phyloP scores from a whole-genome alignment of 768 basidiomycete genomes.

The Mrakia frigida region DNA sequence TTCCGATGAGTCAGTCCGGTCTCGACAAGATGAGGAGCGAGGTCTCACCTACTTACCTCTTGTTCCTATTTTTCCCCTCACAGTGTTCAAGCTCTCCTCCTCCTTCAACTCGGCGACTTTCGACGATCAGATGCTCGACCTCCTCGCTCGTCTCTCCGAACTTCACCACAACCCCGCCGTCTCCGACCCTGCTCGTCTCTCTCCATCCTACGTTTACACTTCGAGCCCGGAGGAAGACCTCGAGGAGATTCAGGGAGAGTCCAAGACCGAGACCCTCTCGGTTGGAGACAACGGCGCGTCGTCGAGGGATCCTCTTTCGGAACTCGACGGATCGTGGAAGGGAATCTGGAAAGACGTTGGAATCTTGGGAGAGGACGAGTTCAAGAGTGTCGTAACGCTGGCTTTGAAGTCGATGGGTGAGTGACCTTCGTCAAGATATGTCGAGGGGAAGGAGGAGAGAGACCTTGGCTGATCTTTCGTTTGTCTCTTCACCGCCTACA shows the following conservation, averaged over 20 bases:
- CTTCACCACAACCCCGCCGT: conserved; percentile 59
- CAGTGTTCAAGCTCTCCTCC: conserved; percentile 74
- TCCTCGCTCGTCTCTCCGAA: conserved; percentile 70
- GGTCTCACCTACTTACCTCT: too few relatives aligned
- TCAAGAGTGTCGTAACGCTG: conserved; percentile 81
- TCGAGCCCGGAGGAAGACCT: conserved; percentile 40
- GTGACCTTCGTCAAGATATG: conserved; percentile 25
- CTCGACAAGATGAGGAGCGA: too few relatives aligned
- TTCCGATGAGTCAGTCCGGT: conserved; percentile 43
- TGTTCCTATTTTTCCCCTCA: too few relatives aligned
- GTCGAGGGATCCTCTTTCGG: not conserved
- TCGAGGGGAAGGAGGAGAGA: conserved; percentile 45
- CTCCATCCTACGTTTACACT: conserved; percentile 23
- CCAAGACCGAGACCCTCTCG: conserved; percentile 33
- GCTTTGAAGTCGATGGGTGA: conserved; percentile 63
- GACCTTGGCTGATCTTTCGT: not conserved
- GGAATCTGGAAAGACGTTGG: conserved; percentile 63
- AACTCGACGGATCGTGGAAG: conserved; percentile 22
- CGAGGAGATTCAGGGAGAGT: conserved; percentile 32
- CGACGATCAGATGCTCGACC: conserved; percentile 83
- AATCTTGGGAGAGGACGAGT: conserved; percentile 74
- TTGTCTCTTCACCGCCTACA: conserved; percentile 43
- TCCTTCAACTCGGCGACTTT: conserved; percentile 82
- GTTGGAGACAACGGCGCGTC: conserved; percentile 29
- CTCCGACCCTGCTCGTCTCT: conserved; percentile 27